Base-by-base conservation (phyloP, 1,139 yeast genomes). In the Oligophagozyma castellii region DNA sequence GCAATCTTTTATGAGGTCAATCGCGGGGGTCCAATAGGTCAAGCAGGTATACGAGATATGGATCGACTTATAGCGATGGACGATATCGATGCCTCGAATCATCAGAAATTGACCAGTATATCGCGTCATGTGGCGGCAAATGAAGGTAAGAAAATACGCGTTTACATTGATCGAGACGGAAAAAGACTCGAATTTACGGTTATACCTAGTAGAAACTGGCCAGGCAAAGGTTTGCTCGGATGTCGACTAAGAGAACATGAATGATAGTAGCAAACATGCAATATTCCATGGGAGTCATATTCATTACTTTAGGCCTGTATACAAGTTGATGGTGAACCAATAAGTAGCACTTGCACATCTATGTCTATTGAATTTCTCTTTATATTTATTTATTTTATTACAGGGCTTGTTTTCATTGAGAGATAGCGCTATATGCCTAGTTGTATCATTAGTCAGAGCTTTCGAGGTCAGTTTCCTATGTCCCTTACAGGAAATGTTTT, bases 221-320 rank as follows among this genome's bases (percentile, higher is more conserved):
- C 61, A 19, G 93, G 93, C 5, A 57, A 62, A 19, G 93, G 93
- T 2, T 50, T 75, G 16, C 56, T 81, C 18, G 94, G 94, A 2
- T 79, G 93, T 46, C 33, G 34, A 25, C 16, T 26, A 15, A 23
- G 19, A 15, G 26, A 30, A n/a, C n/a, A n/a, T n/a, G n/a, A n/a
- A n/a, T n/a, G n/a, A n/a, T n/a, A n/a, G n/a, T n/a, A n/a, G n/a
- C n/a, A n/a, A n/a, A n/a, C n/a, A n/a, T n/a, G n/a, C n/a, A n/a
- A n/a, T n/a, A n/a, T n/a, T n/a, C n/a, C n/a, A n/a, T n/a, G n/a
- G n/a, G n/a, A n/a, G n/a, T n/a, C n/a, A n/a, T n/a, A n/a, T n/a
- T n/a, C n/a, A n/a, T n/a, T n/a, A n/a, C n/a, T n/a, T n/a, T n/a
- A n/a, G n/a, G n/a, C n/a, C n/a, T n/a, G n/a, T n/a, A n/a, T n/a